Percentiles rank a stretch among this genome's conserved stretches.
Conservation (phyloP, 495 filamentous ascomycete genomes). For the Aspergillus diversus region DNA sequence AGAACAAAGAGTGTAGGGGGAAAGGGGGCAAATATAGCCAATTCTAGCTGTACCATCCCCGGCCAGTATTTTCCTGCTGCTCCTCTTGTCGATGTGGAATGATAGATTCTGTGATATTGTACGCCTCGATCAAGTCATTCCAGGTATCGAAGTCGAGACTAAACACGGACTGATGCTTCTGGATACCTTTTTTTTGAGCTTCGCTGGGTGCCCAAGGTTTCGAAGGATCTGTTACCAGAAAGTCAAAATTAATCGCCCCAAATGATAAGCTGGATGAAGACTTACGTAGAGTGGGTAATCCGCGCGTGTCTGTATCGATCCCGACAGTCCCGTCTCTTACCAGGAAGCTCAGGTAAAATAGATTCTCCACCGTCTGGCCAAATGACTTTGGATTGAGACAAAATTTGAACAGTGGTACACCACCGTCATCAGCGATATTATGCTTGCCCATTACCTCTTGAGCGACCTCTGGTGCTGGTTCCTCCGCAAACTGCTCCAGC, state of each 20-base stretch:
- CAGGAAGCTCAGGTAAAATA: constrained; percentile 96
- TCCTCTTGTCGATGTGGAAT: constrained; percentile 79
- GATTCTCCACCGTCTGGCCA: constrained; percentile 93
- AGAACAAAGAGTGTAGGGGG: background rate
- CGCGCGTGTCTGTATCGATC: constrained; percentile 63
- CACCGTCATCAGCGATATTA: constrained; percentile 62
- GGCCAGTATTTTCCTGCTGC: constrained; percentile 54
- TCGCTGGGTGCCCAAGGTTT: constrained; percentile 47
- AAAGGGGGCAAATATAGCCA: background rate
- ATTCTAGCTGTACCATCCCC: constrained; percentile 76
- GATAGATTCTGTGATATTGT: constrained; percentile 73
- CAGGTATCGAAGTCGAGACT: constrained; percentile 82
- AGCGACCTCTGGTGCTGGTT: constrained; percentile 38
- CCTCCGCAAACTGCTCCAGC: constrained; percentile 35
- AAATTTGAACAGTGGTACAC: constrained; percentile 77
- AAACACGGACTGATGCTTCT: constrained; percentile 82
- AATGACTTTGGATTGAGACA: constrained; percentile 88
- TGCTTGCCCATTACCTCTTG: constrained; percentile 55
- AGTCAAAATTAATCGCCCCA: constrained; percentile 28
- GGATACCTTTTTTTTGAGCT: constrained; percentile 51
- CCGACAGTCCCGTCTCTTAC: constrained; percentile 81
- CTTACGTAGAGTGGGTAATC: constrained; percentile 76
- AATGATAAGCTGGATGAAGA: constrained; percentile 11
- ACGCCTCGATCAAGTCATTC: constrained; percentile 72
- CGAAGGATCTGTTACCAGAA: constrained; percentile 35